Conservation (phyloP, 2,329 filamentous ascomycete genomes). For the Fusarium burgessii region DNA sequence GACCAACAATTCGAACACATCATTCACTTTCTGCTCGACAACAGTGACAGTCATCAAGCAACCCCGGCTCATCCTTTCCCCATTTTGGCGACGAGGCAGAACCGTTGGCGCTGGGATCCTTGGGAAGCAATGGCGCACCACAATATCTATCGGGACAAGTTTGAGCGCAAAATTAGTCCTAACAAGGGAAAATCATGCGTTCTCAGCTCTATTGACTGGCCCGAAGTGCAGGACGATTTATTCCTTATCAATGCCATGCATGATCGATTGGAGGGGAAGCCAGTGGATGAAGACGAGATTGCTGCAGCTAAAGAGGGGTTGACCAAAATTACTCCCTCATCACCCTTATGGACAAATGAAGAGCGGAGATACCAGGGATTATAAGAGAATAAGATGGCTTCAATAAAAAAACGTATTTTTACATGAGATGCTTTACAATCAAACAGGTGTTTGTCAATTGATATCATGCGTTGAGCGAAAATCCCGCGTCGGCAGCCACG, state of each 20-base stretch:
- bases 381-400: fast-evolving
- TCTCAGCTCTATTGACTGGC: background rate
- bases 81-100: background rate
- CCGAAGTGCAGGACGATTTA: background rate
- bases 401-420: fast-evolving
- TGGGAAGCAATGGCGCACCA: constrained; percentile 7
- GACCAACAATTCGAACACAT: background rate
- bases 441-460: fast-evolving
- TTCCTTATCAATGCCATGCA: background rate
- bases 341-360: background rate
- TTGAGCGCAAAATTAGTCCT: background rate
- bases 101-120: constrained; percentile 20
- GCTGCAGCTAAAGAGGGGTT: background rate
- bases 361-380: background rate
- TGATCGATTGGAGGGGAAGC: background rate
- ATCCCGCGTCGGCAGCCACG: background rate
- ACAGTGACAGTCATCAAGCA: background rate
- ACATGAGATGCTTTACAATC: fast-evolving
- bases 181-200: background rate
- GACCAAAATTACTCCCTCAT: background rate
- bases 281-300: background rate
- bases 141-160: constrained; percentile 19
- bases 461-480: background rate
- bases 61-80: background rate
- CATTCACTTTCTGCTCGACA: background rate